These are phyloP conservation scores for Ramalina peruviana DNA, from an alignment of 495 filamentous ascomycete genomes.

Conservation along the genomic window DNA sequence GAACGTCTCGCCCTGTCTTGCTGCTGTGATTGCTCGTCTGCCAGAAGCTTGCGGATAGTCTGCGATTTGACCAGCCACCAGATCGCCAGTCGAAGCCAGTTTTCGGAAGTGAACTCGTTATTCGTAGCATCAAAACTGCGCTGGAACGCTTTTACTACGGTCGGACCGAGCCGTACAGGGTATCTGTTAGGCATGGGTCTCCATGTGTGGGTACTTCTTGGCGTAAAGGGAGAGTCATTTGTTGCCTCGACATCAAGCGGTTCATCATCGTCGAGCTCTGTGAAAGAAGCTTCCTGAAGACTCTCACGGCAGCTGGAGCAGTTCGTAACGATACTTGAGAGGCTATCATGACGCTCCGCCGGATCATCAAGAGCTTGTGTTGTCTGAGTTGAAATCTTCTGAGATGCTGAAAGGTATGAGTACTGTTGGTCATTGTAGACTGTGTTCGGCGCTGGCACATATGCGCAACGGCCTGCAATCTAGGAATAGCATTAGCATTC, in stretches of 20 bases:
- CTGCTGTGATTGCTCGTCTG: background rate
- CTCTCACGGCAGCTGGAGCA: too few relatives aligned
- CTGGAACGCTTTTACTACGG: background rate
- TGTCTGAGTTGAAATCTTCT: background rate
- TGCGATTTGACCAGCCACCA: slow-evolving; percentile 11
- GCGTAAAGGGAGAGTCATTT: too few relatives aligned
- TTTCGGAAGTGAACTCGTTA: background rate
- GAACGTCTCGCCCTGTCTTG: background rate
- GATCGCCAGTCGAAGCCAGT: slow-evolving; percentile 8
- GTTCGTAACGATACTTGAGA: too few relatives aligned
- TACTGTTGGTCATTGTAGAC: background rate
- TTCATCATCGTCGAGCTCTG: too few relatives aligned
- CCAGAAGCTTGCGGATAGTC: background rate
- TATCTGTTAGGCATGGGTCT: too few relatives aligned
- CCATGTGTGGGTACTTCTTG: too few relatives aligned
- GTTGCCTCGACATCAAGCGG: too few relatives aligned
- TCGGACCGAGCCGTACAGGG: background rate
- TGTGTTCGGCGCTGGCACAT: too few relatives aligned
- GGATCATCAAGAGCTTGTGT: background rate
- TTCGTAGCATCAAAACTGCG: background rate
- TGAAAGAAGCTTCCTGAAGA: too few relatives aligned
- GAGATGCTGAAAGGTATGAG: background rate
- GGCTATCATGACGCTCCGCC: too few relatives aligned
- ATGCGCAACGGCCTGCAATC: too few relatives aligned
- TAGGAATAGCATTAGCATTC: too few relatives aligned